Conservation (phyloP, 2,329 filamentous ascomycete genomes). For the Arthrinium puccinioides region DNA sequence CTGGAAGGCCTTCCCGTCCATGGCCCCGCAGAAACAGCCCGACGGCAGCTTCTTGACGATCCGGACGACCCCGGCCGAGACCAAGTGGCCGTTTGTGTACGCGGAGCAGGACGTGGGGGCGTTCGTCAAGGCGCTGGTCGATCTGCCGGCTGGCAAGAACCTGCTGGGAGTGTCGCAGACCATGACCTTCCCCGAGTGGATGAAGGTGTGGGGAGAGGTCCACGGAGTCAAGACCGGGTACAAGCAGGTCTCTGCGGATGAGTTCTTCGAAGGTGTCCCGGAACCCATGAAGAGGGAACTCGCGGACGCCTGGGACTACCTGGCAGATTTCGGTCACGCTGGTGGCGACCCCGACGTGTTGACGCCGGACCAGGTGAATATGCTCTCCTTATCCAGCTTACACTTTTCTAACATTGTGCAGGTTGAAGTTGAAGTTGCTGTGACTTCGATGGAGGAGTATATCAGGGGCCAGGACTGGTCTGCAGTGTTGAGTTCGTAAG, state of each 20-base stretch:
- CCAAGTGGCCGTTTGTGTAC: background rate
- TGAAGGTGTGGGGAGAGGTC: slow-evolving; percentile 2
- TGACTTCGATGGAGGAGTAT: slow-evolving; percentile 2
- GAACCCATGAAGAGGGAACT: background rate
- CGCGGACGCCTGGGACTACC: background rate
- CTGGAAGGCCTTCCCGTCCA: slow-evolving; percentile 4
- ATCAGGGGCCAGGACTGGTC: slow-evolving; percentile 2
- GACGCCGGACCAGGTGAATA: slow-evolving; percentile 4
- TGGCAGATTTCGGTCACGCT: slow-evolving; percentile 1
- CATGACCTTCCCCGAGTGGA: slow-evolving; percentile 3
- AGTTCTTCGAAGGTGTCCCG: background rate
- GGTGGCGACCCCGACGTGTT: slow-evolving; percentile 1
- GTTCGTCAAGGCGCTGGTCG: slow-evolving; percentile 5
- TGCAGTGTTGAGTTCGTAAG: slow-evolving; percentile 1
- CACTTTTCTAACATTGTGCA: background rate
- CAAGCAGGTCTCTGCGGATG: slow-evolving; percentile 1
- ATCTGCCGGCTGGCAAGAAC: slow-evolving; percentile 1
- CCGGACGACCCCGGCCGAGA: background rate
- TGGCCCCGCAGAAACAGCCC: slow-evolving; percentile 5
- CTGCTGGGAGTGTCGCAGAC: slow-evolving; percentile 4
- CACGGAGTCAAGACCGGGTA: slow-evolving; percentile 2
- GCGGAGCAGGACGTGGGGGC: slow-evolving; percentile 1
- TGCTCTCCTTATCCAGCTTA: background rate
- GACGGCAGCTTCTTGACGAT: slow-evolving; percentile 5
- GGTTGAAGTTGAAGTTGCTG: background rate